Conservation (phyloP, 177 flowering plant genomes). For the Tripterygium wilfordii region DNA sequence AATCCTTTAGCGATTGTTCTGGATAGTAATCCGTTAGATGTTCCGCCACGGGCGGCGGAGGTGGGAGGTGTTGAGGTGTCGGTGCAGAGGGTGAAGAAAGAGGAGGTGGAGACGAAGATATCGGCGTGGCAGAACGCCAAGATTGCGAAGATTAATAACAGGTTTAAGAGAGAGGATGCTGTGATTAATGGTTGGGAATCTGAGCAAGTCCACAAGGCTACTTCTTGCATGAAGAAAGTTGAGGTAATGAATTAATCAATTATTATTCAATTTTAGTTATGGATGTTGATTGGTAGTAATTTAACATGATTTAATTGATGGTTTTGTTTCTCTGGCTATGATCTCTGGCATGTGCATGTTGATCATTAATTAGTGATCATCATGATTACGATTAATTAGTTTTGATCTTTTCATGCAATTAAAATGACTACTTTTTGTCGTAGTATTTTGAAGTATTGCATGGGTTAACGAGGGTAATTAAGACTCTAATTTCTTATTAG, state of each 20-base stretch:
- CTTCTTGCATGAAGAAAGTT: slow-evolving; percentile 78
- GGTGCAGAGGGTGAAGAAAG: slow-evolving; percentile 72
- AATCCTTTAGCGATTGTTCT: slow-evolving; percentile 82
- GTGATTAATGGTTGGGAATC: slow-evolving; percentile 77
- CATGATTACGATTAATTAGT: too few species aligned
- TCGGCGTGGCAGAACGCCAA: slow-evolving; percentile 88
- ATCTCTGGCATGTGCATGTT: too few species aligned
- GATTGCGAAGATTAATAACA: slow-evolving; percentile 75
- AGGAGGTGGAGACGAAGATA: slow-evolving; percentile 87
- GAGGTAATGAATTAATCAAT: too few species aligned
- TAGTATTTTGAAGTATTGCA: too few species aligned
- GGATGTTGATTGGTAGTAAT: neutral
- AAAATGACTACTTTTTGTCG: too few species aligned
- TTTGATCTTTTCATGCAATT: too few species aligned
- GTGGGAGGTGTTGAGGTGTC: slow-evolving; percentile 24
- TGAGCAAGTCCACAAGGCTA: slow-evolving; percentile 66
- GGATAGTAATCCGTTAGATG: slow-evolving; percentile 26
- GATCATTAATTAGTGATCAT: too few species aligned
- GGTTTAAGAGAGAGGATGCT: slow-evolving; percentile 90
- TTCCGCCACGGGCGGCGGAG: neutral
- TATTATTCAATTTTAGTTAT: too few species aligned
- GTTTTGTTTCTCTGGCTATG: too few species aligned
- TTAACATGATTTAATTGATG: too few species aligned
- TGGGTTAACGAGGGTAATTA: too few species aligned
- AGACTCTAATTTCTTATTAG: too few species aligned